These are phyloP conservation scores for Coemansia guatemalensis DNA, from an alignment of 192 early-diverging fungal species.

Conservation along the genomic window DNA sequence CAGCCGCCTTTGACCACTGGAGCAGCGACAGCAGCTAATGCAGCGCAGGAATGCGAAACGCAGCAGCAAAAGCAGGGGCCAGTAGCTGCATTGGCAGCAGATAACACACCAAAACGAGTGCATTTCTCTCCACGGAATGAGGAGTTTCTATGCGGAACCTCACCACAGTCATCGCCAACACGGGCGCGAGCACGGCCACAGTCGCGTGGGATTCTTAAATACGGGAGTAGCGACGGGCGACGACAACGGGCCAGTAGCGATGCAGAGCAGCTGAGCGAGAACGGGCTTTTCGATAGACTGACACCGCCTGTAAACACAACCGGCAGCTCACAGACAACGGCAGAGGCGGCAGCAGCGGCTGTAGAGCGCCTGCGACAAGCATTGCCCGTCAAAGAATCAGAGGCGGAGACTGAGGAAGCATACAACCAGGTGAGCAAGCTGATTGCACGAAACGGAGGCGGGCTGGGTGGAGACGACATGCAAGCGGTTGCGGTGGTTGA, in stretches of 20 bases:
- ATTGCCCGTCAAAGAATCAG: neutral
- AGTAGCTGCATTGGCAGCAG: neutral
- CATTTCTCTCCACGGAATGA: constrained; percentile 48
- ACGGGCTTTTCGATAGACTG: constrained; percentile 9
- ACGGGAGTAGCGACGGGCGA: neutral
- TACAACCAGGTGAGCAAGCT: constrained; percentile 31
- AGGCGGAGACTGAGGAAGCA: neutral
- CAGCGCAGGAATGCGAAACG: neutral
- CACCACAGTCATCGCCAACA: constrained; percentile 51
- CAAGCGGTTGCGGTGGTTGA: constrained; percentile 7
- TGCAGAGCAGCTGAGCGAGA: constrained; percentile 8
- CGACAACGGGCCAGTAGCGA: neutral
- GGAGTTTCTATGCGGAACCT: constrained; percentile 27
- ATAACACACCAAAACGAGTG: constrained; percentile 33
- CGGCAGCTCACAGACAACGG: neutral
- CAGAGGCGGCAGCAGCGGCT: too few relatives aligned
- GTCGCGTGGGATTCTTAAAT: constrained; percentile 44
- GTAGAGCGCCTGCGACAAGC: neutral
- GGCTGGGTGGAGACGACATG: neutral
- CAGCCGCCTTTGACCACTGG: too few relatives aligned
- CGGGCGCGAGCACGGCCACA: constrained; percentile 27
- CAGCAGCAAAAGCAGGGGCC: neutral
- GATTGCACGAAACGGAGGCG: constrained; percentile 9
- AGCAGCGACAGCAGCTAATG: constrained; percentile 3
- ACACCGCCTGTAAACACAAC: constrained; percentile 5